Base-by-base conservation (phyloP, 768 basidiomycete species). In the Fistulinella prunicolor region DNA sequence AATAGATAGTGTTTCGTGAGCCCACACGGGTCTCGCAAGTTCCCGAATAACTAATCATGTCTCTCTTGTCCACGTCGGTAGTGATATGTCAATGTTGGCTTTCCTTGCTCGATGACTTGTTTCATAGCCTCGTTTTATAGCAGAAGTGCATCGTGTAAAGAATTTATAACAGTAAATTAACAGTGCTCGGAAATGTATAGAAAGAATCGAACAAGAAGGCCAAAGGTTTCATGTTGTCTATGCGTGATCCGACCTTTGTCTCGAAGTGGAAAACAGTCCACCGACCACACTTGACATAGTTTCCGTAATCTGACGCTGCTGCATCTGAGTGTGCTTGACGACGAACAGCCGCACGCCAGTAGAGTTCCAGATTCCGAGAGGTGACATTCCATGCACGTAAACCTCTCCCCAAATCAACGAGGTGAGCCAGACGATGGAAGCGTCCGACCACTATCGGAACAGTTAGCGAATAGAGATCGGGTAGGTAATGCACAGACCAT, bases 331-430 rank as follows among this genome's bases (percentile, higher is more conserved):
- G 55, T 94, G 92, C 63, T 93, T 94, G 47, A 96, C 89, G 42
- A 93, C 81, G 72, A 97, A 97, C 43, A 97, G 67, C 35, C 89
- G 82, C 23, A 96, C 91, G 41, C 82, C 86, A 13, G 94, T 96
- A 17, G 83, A 80, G 56, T 89, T 90, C 93, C 94, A 97, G 36
- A 94, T 82, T 12, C 89, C 90, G 20, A 93, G 72, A 1, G 88
- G 87, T 2, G 85, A 81, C 82, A 94, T 88, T 6, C 85, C 88
- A 39, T 87, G 85, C 19, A 96, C 87, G 62, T 94, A 99, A 17
- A 95, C 80, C 63, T 94, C 91, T 34, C 96, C 94, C 94, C 95
- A 99, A 19, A 94, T 84, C 44, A 97, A 70, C 1, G 90, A 93
- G 4, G 93, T 89, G 30, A 95, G 75, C 95, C 96, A 97, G 16